These are phyloP conservation scores for Blumeria graminis DNA, from an alignment of 2,329 filamentous ascomycete species.

Conservation along the genomic window DNA sequence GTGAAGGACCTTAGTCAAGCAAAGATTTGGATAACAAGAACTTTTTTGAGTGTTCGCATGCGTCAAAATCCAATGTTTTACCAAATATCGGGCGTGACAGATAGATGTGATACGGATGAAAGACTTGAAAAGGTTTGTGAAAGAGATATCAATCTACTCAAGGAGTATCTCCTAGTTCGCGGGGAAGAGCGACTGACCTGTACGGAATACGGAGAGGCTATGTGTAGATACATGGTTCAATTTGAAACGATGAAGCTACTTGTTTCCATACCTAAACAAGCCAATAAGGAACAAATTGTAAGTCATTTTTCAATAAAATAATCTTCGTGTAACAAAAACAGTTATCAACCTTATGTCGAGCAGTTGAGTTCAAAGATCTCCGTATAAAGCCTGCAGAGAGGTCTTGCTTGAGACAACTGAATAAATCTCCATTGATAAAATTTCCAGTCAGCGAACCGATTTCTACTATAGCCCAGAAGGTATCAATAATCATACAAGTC, in stretches of 20 bases:
- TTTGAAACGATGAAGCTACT: slow-evolving; percentile 60
- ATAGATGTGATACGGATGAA: slow-evolving; percentile 29
- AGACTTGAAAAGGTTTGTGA: slow-evolving; percentile 46
- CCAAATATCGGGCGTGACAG: slow-evolving; percentile 29
- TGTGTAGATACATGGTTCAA: slow-evolving; percentile 61
- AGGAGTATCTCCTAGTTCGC: slow-evolving; percentile 32
- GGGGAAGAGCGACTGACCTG: slow-evolving; percentile 25
- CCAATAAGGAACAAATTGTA: slow-evolving; percentile 44
- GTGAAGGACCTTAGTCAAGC: slow-evolving; percentile 40
- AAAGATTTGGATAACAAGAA: slow-evolving; percentile 49
- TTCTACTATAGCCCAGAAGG: slow-evolving; percentile 43
- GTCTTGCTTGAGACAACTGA: slow-evolving; percentile 43
- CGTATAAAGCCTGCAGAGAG: slow-evolving; percentile 49
- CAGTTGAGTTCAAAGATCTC: slow-evolving; percentile 47
- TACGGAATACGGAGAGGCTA: slow-evolving; percentile 53
- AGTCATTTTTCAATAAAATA: slow-evolving; percentile 14
- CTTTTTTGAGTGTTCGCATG: slow-evolving; percentile 55
- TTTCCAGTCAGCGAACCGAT: slow-evolving; percentile 48
- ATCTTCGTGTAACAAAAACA: slow-evolving; percentile 16
- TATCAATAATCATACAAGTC: slow-evolving; percentile 54
- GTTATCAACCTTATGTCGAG: slow-evolving; percentile 42
- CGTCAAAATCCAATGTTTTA: slow-evolving; percentile 49
- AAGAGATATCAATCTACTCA: slow-evolving; percentile 40
- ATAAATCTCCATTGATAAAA: slow-evolving; percentile 41
- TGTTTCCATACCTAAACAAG: slow-evolving; percentile 32